Base-by-base conservation (phyloP, 495 filamentous ascomycete genomes). In the Penicillium ucsense region DNA sequence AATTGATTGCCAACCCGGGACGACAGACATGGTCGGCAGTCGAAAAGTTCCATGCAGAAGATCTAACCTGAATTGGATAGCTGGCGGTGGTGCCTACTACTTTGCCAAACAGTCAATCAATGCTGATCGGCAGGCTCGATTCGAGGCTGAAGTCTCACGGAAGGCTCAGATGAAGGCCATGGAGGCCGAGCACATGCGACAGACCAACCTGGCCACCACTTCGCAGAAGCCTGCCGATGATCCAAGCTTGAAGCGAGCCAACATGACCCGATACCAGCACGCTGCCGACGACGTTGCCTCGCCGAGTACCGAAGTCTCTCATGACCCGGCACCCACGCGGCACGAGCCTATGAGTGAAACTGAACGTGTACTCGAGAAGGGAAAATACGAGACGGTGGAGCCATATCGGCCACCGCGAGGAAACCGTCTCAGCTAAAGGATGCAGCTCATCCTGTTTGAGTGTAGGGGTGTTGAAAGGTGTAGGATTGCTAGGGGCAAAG, bases 21-120 rank as follows among this genome's bases (percentile, higher is more conserved):
- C 5, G 3, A 9, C 6, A 8, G 5, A 28, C 30, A 31, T 31
- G 31, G 32, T 41, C 31, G 38, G 32, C 6, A 5, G 20, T 20
- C 20, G 20, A 20, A 20, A 20, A 20, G 20, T 20, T 20, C 20
- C 20, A 20, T 20, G 20, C 20, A 20, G 20, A 20, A 1, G 20
- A 20, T 20, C 41, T 9, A 7, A 37, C 29, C 40, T 35, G 12
- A 28, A 29, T 12, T 36, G 32, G 9, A 32, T 60, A 89, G 84
- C 86, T 47, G 92, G 90, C 60, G 92, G 87, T 59, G 90, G 79
- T 45, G 89, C 92, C 52, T 98, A 98, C 77, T 88, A 88, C 72
- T 95, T 95, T 65, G 94, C 92, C 46, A 98, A 98, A 75, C 76
- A 82, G 54, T 84, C 82, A 64, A 90, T 98, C 74, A 91, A 96